Conservation (phyloP, 371 early-diverging fungal species). For the Mucor sp. region DNA sequence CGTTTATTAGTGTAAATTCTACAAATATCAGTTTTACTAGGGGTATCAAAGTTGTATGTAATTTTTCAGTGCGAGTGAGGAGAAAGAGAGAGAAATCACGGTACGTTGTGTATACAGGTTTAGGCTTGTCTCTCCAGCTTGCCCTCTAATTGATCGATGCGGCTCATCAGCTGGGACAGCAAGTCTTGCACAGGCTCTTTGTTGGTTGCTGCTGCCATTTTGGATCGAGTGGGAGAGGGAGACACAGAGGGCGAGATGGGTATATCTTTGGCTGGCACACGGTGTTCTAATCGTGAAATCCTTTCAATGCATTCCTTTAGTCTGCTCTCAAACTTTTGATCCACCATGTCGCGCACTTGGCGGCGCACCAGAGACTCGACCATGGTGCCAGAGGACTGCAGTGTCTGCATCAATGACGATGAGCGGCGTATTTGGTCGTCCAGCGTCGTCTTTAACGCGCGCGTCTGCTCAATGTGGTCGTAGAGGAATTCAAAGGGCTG, state of each 20-base stretch:
- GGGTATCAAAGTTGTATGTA: background rate
- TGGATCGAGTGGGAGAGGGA: background rate
- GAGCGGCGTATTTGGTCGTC: conserved; percentile 79
- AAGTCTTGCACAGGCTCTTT: conserved; percentile 12
- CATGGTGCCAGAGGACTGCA: conserved; percentile 71
- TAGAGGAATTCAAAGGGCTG: conserved; percentile 61
- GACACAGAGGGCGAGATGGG: conserved; percentile 20
- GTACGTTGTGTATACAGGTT: background rate
- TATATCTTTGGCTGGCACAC: conserved; percentile 14
- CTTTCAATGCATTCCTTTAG: conserved; percentile 29
- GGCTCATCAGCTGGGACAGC: conserved; percentile 31
- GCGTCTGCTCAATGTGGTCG: conserved; percentile 60
- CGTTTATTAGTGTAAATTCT: background rate
- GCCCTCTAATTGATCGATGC: conserved; percentile 39
- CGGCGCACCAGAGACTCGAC: conserved; percentile 75
- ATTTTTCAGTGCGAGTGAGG: too few relatives aligned
- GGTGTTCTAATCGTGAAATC: conserved; percentile 25
- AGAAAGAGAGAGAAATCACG: too few relatives aligned
- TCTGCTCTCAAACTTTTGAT: conserved; percentile 20
- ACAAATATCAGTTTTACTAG: background rate
- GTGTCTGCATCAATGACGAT: conserved; percentile 70
- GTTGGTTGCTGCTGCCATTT: background rate
- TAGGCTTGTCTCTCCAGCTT: conserved; percentile 25
- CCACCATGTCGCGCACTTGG: conserved; percentile 47
- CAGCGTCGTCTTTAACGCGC: conserved; percentile 58